A percentile compares a stretch with the other conserved stretches of the same genome.
Evolutionary conservation across 2,329 filamentous ascomycete genomes (phyloP).

Genomic region (Paracoccidioides brasiliensis): DNA sequence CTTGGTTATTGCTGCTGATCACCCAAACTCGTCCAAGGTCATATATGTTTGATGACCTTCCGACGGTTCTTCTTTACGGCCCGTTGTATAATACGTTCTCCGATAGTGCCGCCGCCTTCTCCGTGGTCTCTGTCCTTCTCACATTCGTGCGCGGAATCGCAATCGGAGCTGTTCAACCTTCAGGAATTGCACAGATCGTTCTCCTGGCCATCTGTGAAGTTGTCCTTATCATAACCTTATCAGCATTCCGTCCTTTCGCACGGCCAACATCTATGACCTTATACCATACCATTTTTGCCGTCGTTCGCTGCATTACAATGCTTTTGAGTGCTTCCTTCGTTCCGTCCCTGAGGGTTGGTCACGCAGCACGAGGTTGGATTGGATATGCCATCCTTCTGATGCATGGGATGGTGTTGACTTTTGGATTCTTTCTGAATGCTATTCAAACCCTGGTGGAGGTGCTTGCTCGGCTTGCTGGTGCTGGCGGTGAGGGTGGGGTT

Average conservation of each 20-base stretch:
- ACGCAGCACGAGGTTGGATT: conserved; percentile 82
- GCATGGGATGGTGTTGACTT: conserved; percentile 70
- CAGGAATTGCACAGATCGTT: conserved; percentile 84
- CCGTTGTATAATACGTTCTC: conserved; percentile 96
- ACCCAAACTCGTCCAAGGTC: conserved; percentile 68
- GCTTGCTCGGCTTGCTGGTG: conserved; percentile 65
- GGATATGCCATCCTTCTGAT: conserved; percentile 82
- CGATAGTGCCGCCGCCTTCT: conserved; percentile 82
- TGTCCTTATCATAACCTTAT: conserved; percentile 71
- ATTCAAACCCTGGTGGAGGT: conserved; percentile 86
- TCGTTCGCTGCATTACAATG: conserved; percentile 61
- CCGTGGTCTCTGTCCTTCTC: conserved; percentile 71
- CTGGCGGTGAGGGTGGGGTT: conserved; percentile 52
- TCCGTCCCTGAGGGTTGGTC: conserved; percentile 63
- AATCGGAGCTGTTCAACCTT: conserved; percentile 83
- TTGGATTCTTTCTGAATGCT: conserved; percentile 88
- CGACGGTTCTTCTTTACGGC: conserved; percentile 78
- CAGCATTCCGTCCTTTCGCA: conserved; percentile 83
- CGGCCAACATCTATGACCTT: conserved; percentile 93
- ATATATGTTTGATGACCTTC: conserved; percentile 82
- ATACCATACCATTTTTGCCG: conserved; percentile 76
- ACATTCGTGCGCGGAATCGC: conserved; percentile 78
- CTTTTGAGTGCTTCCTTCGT: conserved; percentile 73
- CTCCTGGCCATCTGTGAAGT: conserved; percentile 90
- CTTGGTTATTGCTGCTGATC: conserved; percentile 71